Evolutionary conservation across 169 alveolate species (phyloP).

Genomic region (Plasmodium yoelii): DNA sequence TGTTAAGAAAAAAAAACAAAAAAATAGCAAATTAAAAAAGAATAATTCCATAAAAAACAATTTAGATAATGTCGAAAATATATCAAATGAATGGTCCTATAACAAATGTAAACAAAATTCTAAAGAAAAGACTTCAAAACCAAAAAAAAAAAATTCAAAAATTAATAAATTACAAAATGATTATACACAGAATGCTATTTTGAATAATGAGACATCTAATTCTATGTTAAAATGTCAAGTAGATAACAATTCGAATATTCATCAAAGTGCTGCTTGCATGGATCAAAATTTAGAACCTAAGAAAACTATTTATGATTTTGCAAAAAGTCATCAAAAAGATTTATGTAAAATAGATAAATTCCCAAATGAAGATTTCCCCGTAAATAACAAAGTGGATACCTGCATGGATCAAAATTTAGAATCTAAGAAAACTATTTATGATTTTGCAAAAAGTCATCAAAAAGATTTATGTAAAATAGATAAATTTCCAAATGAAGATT

Average conservation of each 20-base stretch:
- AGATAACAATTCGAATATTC: not conserved
- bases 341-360: conserved; percentile 3
- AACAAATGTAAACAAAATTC: conserved; percentile 18
- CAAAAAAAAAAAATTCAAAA: not conserved
- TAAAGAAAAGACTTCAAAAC: conserved; percentile 2
- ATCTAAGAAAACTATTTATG: conserved; percentile 2
- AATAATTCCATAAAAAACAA: conserved; percentile 12
- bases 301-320: conserved; percentile 1
- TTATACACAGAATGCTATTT: conserved; percentile 8
- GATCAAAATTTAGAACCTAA: not conserved
- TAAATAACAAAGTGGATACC: not conserved
- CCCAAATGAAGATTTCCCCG: conserved; percentile 4
- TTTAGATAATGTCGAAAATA: conserved; percentile 4
- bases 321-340: not conserved
- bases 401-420: not conserved
- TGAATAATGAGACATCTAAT: not conserved
- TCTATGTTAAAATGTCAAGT: not conserved
- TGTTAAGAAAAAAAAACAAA: conserved; percentile 17
- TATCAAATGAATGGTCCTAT: conserved; percentile 7
- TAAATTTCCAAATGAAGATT: conserved; percentile 13
- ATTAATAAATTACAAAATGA: not conserved
- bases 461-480: not conserved
- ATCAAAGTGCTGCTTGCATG: not conserved
- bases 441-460: conserved; percentile 1
- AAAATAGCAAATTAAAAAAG: conserved; percentile 4